Base-by-base conservation (phyloP, 257 asterid genomes). In the Nicotiana paniculata region DNA sequence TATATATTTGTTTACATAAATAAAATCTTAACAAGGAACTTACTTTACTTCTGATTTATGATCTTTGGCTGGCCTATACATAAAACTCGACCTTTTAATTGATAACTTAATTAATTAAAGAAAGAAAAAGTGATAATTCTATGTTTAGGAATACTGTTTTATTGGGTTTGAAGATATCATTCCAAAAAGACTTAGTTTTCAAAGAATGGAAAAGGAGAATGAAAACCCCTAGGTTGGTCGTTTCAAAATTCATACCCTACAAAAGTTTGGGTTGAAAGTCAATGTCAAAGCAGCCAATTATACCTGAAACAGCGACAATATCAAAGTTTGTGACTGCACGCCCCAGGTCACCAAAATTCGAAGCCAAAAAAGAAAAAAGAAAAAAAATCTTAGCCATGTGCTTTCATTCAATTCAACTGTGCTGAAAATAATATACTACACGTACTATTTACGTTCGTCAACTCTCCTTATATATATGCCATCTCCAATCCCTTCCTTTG, bases 251-350 rank as follows among this genome's bases (percentile, higher is more conserved):
- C 39, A 72, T 46, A 69, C 77, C 33, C 77, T 72, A 72, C 2
- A 21, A 72, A 46, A 72, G 37, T 24, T 43, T 46, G 0, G 1
- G 39, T 72, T 72, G 79, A 72, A 72, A 46, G 79, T 72, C 79
- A 72, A 72, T 72, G 79, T 72, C 79, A 72, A 72, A 72, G 79
- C 6, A 72, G 79, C 79, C 61, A 46, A 72, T 48, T 72, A 24
- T 72, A 6, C 39, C 21, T 46, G 61, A 46, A 72, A 72, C 7
- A 72, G 48, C 1, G 61, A 15, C 61, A 2, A 72, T 24, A 72
- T 24, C 62, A 72, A 21, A 72, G 16, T 12, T 46, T 48, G 8
- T 72, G 79, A 72, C 79, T 46, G 61, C 61, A 13, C 46, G 10
- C 46, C 46, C 62, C 15, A 24, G 26, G 13, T 12, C 21, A 39